Percentiles rank a stretch among this genome's conserved stretches.
phyloP scores from a whole-genome alignment of 805 yeast species.

The Wickerhamiella allomyrinae region DNA sequence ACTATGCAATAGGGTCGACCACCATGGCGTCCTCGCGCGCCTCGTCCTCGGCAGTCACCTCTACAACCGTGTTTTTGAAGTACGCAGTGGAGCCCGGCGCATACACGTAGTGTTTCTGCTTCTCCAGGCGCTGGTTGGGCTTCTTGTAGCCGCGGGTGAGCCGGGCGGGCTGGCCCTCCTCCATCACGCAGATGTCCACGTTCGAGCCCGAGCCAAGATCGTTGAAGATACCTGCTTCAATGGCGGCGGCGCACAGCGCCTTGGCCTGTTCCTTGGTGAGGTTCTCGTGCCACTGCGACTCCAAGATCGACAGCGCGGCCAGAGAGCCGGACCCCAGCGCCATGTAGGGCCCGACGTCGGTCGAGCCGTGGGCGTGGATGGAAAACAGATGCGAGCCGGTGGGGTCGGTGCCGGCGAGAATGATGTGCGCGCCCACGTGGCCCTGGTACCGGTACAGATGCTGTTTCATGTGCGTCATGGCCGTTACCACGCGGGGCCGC shows the following conservation, averaged over 20 bases:
- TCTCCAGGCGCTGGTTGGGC: conserved; percentile 76
- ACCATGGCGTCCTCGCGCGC: conserved; percentile 47
- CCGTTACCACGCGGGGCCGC: conserved; percentile 85
- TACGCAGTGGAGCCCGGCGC: conserved; percentile 85
- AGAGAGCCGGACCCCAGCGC: conserved; percentile 93
- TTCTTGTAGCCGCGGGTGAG: conserved; percentile 75
- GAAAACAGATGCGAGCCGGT: conserved; percentile 89
- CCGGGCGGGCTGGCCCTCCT: conserved; percentile 61
- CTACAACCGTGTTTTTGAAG: conserved; percentile 48
- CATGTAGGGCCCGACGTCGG: conserved; percentile 87
- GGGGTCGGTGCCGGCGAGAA: conserved; percentile 96
- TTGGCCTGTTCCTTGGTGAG: conserved; percentile 83
- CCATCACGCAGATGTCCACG: conserved; percentile 96
- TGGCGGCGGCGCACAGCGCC: conserved; percentile 79
- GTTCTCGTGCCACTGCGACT: conserved; percentile 69
- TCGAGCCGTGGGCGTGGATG: conserved; percentile 95
- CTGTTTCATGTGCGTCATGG: conserved; percentile 84
- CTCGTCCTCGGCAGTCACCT: conserved; percentile 32
- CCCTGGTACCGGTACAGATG: conserved; percentile 96
- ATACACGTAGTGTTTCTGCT: conserved; percentile 73
- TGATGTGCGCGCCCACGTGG: conserved; percentile 89
- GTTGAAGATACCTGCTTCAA: conserved; percentile 97
- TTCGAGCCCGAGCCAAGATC: conserved; percentile 98
- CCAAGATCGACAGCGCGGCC: conserved; percentile 97
- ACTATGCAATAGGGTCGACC: conserved; percentile 28